Evolutionary conservation across 176 grass and related monocot genomes (phyloP).

Genomic region (Eleusine indica): DNA sequence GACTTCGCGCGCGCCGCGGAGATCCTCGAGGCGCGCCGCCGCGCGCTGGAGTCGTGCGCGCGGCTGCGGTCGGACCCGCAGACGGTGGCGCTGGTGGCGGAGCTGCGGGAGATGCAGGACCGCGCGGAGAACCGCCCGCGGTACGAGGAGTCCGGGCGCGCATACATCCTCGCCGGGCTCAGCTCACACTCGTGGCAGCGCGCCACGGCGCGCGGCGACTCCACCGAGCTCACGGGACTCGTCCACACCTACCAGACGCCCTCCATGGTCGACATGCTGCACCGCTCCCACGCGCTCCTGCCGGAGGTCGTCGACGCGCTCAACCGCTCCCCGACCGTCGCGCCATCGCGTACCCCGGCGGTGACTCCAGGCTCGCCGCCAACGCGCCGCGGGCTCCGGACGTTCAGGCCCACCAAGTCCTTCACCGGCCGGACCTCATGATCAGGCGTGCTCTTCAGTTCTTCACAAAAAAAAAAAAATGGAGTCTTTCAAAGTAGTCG

Average conservation of each 20-base stretch:
- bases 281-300: slow-evolving; percentile 44
- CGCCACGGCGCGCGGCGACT: slow-evolving; percentile 50
- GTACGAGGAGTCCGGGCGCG: slow-evolving; percentile 50
- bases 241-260: slow-evolving; percentile 58
- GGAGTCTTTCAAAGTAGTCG: background rate
- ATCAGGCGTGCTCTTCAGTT: background rate
- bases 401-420: background rate
- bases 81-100: slow-evolving; percentile 40
- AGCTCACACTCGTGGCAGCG: slow-evolving; percentile 65
- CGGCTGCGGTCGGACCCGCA: slow-evolving; percentile 9
- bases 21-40: slow-evolving; percentile 36
- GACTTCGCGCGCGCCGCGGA: slow-evolving; percentile 24
- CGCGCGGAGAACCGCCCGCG: slow-evolving; percentile 35
- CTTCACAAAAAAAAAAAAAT: no score
- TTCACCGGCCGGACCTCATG: background rate
- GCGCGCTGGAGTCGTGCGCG: slow-evolving; percentile 16
- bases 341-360: background rate
- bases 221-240: slow-evolving; percentile 33
- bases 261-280: slow-evolving; percentile 58
- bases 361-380: background rate
- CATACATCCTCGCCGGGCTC: slow-evolving; percentile 54
- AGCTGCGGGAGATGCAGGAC: slow-evolving; percentile 60
- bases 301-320: slow-evolving; percentile 12
- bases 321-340: background rate
- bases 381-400: background rate